Evolutionary conservation across 257 asterid genomes (phyloP).

Genomic region (Cinchona pubescens): DNA sequence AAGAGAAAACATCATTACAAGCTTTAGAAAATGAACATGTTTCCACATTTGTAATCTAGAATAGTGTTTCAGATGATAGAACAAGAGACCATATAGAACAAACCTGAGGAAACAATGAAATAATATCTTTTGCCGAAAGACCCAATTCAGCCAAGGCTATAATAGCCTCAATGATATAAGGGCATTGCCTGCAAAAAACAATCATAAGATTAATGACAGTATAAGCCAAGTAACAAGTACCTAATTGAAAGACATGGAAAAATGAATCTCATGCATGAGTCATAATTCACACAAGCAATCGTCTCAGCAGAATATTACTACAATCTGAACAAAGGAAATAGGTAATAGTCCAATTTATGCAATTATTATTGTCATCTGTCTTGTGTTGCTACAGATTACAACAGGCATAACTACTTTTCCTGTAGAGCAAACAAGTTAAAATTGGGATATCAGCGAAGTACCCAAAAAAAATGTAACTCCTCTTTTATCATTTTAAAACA

Average conservation of each 20-base stretch:
- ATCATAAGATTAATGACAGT: conserved; percentile 10
- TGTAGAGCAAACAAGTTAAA: neutral
- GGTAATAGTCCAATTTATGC: neutral
- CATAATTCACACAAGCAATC: neutral
- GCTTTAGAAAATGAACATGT: neutral
- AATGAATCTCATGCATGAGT: conserved; percentile 6
- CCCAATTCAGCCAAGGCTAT: conserved; percentile 92
- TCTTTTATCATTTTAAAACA: too few relatives aligned
- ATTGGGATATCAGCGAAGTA: neutral
- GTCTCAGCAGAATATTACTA: neutral
- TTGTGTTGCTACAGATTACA: neutral
- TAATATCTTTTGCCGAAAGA: conserved; percentile 72
- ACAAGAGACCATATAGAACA: conserved; percentile 13
- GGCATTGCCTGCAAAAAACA: conserved; percentile 63
- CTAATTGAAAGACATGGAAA: neutral
- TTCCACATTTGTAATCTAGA: neutral
- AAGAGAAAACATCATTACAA: neutral
- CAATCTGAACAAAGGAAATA: neutral
- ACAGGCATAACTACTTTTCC: neutral
- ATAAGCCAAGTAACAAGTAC: neutral
- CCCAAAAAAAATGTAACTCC: neutral
- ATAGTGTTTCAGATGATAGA: neutral
- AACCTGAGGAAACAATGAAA: conserved; percentile 83
- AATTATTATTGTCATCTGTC: neutral
- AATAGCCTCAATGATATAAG: conserved; percentile 81